These are phyloP conservation scores for Tausonia pullulans DNA, from an alignment of 1,284 basidiomycete species.

Conservation along the genomic window DNA sequence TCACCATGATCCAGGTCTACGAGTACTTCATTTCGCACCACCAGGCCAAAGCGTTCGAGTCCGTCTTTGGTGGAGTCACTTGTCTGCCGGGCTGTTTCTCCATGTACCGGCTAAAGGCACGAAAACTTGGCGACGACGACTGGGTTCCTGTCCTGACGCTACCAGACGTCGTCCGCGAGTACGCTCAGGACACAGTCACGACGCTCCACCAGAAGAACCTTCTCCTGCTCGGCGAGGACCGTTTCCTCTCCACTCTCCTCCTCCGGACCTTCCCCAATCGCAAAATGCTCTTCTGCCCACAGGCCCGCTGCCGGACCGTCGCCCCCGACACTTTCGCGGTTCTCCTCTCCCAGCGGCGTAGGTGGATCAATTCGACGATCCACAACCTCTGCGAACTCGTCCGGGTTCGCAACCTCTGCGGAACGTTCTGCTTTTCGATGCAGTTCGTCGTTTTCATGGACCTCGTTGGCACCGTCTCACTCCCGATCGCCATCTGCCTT, in stretches of 20 bases:
- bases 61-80: conserved; percentile 97
- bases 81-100: conserved; percentile 99
- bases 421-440: conserved; percentile 94
- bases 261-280: conserved; percentile 93
- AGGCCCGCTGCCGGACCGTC: conserved; percentile 88
- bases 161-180: conserved; percentile 94
- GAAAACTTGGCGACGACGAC: conserved; percentile 75
- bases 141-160: conserved; percentile 97
- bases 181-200: conserved; percentile 84
- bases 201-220: conserved; percentile 98
- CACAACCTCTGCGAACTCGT: conserved; percentile 99
- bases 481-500: conserved; percentile 85
- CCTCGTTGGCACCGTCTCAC: conserved; percentile 84
- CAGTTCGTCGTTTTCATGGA: conserved; percentile 99
- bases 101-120: conserved; percentile 96
- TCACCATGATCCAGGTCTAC: conserved; percentile 91
- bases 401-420: conserved; percentile 88
- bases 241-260: conserved; percentile 90
- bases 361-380: conserved; percentile 97
- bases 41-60: conserved; percentile 95
- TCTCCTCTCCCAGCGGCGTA: conserved; percentile 87
- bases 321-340: conserved; percentile 92
- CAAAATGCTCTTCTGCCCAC: conserved; percentile 98
- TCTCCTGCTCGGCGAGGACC: conserved; percentile 92
- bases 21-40: conserved; percentile 99